phyloP scores from a whole-genome alignment of 2,329 filamentous ascomycete genomes.

The Clonostachys solani region DNA sequence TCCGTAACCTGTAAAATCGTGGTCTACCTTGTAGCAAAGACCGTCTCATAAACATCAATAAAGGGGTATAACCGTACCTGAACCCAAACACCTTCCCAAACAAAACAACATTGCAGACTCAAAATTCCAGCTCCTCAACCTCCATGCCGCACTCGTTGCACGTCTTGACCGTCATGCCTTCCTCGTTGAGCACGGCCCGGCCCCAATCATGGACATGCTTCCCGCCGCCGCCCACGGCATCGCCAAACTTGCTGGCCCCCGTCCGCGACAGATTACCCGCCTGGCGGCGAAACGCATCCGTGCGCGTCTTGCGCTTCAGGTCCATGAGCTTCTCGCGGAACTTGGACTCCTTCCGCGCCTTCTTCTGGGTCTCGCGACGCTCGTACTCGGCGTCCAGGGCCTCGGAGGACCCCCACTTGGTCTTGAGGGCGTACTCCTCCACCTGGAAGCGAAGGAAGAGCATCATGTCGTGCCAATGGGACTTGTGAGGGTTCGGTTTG shows the following conservation, averaged over 20 bases:
- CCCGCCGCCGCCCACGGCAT: constrained; percentile 60
- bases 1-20: too few relatives aligned
- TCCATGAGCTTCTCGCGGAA: constrained; percentile 87
- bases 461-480: constrained; percentile 99
- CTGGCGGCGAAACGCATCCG: constrained; percentile 80
- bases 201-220: constrained; percentile 91
- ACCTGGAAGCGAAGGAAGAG: constrained; percentile 91
- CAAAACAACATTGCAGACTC: not conserved
- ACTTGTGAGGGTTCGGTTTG: constrained; percentile 90
- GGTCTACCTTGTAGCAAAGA: too few relatives aligned
- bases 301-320: constrained; percentile 87
- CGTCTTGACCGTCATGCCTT: constrained; percentile 76
- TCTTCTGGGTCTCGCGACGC: constrained; percentile 72
- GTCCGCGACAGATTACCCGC: constrained; percentile 52
- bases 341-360: constrained; percentile 82
- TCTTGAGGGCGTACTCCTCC: constrained; percentile 84
- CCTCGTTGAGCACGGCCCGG: constrained; percentile 61
- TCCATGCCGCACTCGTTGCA: constrained; percentile 75
- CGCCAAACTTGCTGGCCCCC: constrained; percentile 64
- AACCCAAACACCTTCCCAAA: not conserved
- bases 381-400: constrained; percentile 87
- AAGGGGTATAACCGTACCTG: too few relatives aligned
- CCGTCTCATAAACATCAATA: too few relatives aligned
- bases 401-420: constrained; percentile 88
- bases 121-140: constrained; percentile 71